A percentile compares a stretch with the other conserved stretches of the same genome.
phyloP scores from a whole-genome alignment of 108 stramenopile genomes.

The Mediolabrus comicus region DNA sequence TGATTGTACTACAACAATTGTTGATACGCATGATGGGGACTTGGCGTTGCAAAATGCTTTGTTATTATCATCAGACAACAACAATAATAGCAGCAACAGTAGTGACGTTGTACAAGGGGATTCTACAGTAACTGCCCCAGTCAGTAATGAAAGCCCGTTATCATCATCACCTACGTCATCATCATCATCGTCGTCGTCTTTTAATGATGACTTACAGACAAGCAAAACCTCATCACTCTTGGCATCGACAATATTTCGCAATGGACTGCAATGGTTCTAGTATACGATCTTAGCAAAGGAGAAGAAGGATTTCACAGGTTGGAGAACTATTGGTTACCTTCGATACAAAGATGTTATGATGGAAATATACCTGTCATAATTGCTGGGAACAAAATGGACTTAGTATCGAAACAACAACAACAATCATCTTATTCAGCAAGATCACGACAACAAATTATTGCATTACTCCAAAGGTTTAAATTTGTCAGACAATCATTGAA shows the following conservation, averaged over 20 bases:
- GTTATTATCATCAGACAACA: conserved; percentile 12
- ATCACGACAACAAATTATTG: conserved; percentile 77
- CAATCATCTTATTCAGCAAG: conserved; percentile 33
- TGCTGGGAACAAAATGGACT: conserved; percentile 83
- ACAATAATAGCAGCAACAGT: conserved; percentile 18
- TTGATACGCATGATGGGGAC: conserved; percentile 83
- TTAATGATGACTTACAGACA: too few species aligned
- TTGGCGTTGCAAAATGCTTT: conserved; percentile 55
- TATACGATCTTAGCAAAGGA: conserved; percentile 78
- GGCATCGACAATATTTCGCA: conserved; percentile 27
- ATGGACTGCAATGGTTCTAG: conserved; percentile 73
- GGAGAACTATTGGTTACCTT: conserved; percentile 80
- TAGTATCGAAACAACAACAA: conserved; percentile 49
- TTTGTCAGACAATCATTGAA: conserved; percentile 86
- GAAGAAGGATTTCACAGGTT: conserved; percentile 74
- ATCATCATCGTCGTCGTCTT: background rate
- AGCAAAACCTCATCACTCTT: conserved; percentile 6
- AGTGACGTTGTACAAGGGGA: background rate
- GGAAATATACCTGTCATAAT: conserved; percentile 82
- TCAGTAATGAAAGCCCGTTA: background rate
- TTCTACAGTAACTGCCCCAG: background rate
- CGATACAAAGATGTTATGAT: conserved; percentile 76
- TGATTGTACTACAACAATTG: conserved; percentile 72
- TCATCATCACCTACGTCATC: background rate
- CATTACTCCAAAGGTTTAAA: conserved; percentile 72